phyloP scores from a whole-genome alignment of 768 basidiomycete species.

The Termitomyces sp. region DNA sequence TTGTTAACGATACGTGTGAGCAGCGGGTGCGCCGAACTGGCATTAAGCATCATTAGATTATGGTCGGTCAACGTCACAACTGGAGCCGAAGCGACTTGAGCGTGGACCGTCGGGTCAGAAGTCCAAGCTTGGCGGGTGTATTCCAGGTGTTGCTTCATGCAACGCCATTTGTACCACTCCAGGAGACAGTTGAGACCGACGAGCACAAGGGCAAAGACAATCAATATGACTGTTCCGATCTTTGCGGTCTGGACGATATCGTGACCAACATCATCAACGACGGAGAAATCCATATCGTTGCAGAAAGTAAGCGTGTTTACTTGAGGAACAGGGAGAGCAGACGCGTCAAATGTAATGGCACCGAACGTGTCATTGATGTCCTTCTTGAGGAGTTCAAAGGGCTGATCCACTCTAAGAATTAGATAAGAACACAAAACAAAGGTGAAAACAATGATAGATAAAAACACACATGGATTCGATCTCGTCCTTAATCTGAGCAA shows the following conservation, averaged over 20 bases:
- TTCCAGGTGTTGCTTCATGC: slow-evolving; percentile 58
- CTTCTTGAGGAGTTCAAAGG: slow-evolving; percentile 82
- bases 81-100: slow-evolving; percentile 34
- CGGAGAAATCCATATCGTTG: slow-evolving; percentile 67
- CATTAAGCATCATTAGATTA: slow-evolving; percentile 72
- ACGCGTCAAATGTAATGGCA: slow-evolving; percentile 66
- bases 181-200: slow-evolving; percentile 68
- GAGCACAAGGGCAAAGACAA: slow-evolving; percentile 66
- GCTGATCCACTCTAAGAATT: slow-evolving; percentile 63
- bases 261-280: slow-evolving; percentile 79
- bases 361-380: slow-evolving; percentile 87
- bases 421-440: background rate
- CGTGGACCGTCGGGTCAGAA: slow-evolving; percentile 59
- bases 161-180: slow-evolving; percentile 88
- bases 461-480: slow-evolving; percentile 61
- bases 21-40: slow-evolving; percentile 66
- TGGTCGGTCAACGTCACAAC: slow-evolving; percentile 62
- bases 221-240: slow-evolving; percentile 72
- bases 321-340: slow-evolving; percentile 71
- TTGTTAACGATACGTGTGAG: slow-evolving; percentile 59
- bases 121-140: slow-evolving; percentile 74
- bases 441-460: background rate
- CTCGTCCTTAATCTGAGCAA: slow-evolving; percentile 66
- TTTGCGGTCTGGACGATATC: slow-evolving; percentile 78
- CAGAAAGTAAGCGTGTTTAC: slow-evolving; percentile 73